Evolutionary conservation across 306 rosid species (phyloP).

Genomic region (Inga leiocalycina): DNA sequence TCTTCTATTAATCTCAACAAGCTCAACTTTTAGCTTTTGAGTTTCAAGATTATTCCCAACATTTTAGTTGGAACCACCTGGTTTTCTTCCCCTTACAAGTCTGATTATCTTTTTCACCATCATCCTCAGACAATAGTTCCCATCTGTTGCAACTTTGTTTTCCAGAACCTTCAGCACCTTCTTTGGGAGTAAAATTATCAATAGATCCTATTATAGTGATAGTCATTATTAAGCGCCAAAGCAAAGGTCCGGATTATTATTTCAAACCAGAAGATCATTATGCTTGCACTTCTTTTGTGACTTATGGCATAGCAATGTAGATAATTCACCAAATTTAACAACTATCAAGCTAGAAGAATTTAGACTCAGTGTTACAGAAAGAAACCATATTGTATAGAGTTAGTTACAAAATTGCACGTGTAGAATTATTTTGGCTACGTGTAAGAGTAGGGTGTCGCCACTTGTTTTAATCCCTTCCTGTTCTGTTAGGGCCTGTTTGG

Average conservation of each 20-base stretch:
- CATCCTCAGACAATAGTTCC: slow-evolving; percentile 24
- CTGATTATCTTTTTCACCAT: not conserved
- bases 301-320: not conserved
- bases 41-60: slow-evolving; percentile 18
- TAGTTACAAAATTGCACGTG: slow-evolving; percentile 28
- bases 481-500: not conserved
- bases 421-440: slow-evolving; percentile 20
- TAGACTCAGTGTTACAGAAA: too few species aligned
- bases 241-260: not conserved
- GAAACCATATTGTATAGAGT: too few species aligned
- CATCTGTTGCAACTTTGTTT: slow-evolving; percentile 28
- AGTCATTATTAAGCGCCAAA: not conserved
- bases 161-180: slow-evolving; percentile 8
- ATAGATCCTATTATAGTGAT: not conserved
- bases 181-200: slow-evolving; percentile 22
- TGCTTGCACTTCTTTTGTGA: slow-evolving; percentile 23
- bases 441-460: slow-evolving; percentile 24
- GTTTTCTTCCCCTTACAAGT: slow-evolving; percentile 28
- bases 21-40: slow-evolving; percentile 18
- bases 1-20: slow-evolving; percentile 23
- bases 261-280: not conserved
- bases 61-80: slow-evolving; percentile 24
- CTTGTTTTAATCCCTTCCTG: slow-evolving; percentile 24
- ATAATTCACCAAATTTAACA: not conserved
- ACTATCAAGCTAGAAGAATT: too few species aligned